phyloP scores from a whole-genome alignment of 139 green algal genomes.

The Picochlorum costavermella region DNA sequence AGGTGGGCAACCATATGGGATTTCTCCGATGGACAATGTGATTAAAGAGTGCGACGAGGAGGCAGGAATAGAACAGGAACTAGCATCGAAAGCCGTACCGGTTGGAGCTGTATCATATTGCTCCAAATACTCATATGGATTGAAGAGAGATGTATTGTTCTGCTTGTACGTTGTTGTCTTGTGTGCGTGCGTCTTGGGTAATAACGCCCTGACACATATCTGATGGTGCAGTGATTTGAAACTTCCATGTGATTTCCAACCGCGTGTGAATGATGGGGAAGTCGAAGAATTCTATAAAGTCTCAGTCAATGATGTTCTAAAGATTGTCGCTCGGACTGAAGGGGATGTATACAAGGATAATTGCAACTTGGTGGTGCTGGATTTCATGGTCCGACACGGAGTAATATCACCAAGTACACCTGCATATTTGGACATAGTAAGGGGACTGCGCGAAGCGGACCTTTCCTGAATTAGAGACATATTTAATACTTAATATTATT shows the following conservation, averaged over 20 bases:
- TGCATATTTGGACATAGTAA: constrained; percentile 62
- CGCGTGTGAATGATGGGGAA: constrained; percentile 47
- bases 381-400: constrained; percentile 71
- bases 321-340: constrained; percentile 35
- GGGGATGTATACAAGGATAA: constrained; percentile 90
- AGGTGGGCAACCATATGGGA: constrained; percentile 72
- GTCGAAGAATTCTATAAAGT: constrained; percentile 74
- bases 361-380: constrained; percentile 75
- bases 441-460: constrained; percentile 33
- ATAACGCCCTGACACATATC: background rate
- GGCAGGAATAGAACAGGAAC: constrained; percentile 63
- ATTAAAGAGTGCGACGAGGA: constrained; percentile 94
- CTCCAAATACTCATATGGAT: constrained; percentile 25
- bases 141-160: constrained; percentile 83
- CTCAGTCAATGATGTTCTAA: constrained; percentile 55
- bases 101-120: constrained; percentile 48
- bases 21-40: constrained; percentile 71
- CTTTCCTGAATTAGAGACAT: constrained; percentile 18
- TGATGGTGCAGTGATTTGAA: constrained; percentile 70
- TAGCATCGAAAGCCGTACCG: constrained; percentile 44
- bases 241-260: constrained; percentile 77
- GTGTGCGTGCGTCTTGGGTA: background rate
- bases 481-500: constrained; percentile 6
- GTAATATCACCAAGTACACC: constrained; percentile 43
- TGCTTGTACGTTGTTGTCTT: constrained; percentile 13